Conservation (phyloP, 2,329 filamentous ascomycete species). For the Beauveria scarabaeidicola region DNA sequence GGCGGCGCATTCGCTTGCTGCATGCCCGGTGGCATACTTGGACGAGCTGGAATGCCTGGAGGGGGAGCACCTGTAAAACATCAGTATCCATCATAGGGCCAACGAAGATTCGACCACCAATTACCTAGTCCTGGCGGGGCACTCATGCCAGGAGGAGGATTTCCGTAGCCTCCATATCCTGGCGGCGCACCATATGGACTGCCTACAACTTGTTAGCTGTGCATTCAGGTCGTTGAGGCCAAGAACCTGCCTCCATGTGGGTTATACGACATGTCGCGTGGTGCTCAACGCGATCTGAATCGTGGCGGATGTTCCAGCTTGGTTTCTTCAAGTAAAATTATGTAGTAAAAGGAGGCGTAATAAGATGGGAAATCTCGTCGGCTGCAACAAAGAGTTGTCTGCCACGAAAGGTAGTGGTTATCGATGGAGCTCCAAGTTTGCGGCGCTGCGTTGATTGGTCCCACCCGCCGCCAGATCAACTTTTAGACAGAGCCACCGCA, state of each 20-base stretch:
- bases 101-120: slow-evolving; percentile 17
- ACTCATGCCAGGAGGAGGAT: slow-evolving; percentile 45
- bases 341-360: too few relatives aligned
- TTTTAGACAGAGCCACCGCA: slow-evolving; percentile 1
- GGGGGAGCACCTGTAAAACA: slow-evolving; percentile 50
- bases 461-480: background rate
- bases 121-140: slow-evolving; percentile 77
- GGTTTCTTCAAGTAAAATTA: background rate
- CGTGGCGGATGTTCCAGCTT: background rate
- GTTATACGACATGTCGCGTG: slow-evolving; percentile 43
- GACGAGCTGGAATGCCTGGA: slow-evolving; percentile 71
- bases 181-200: slow-evolving; percentile 67
- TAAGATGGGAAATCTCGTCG: background rate
- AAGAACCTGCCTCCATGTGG: slow-evolving; percentile 45
- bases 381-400: background rate
- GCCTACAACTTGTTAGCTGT: slow-evolving; percentile 14
- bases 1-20: slow-evolving; percentile 65
- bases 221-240: background rate
- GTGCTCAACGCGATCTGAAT: background rate
- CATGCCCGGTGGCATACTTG: slow-evolving; percentile 73
- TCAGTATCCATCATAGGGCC: slow-evolving; percentile 9
- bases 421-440: slow-evolving; percentile 12
- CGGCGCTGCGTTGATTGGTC: slow-evolving; percentile 14
- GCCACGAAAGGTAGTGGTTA: background rate
- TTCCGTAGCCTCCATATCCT: slow-evolving; percentile 59